Evolutionary conservation across 73 alveolate species (phyloP).

Genomic region (Paramecium octaurelia): DNA sequence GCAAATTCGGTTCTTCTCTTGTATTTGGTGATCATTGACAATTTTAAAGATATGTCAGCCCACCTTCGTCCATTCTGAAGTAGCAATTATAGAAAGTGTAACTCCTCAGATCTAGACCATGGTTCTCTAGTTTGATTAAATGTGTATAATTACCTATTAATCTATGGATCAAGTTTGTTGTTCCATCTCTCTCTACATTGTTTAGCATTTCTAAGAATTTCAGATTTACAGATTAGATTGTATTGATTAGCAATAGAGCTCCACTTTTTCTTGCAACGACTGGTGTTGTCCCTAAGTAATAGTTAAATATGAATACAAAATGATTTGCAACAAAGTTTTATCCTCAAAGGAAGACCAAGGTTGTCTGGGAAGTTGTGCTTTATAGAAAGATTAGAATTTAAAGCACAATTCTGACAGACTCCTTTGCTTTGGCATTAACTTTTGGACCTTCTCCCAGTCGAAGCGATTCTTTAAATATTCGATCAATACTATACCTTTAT

Average conservation of each 20-base stretch:
- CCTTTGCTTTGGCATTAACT: neutral
- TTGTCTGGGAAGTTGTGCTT: neutral
- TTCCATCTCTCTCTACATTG: constrained; percentile 92
- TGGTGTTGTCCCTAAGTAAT: neutral
- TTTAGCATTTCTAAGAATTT: constrained; percentile 58
- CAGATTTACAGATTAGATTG: neutral
- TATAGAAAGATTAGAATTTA: constrained; percentile 42
- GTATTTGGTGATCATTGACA: neutral
- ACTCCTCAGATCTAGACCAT: constrained; percentile 30
- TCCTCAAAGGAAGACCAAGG: constrained; percentile 45
- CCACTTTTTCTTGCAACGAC: constrained; percentile 32
- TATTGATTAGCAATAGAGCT: neutral
- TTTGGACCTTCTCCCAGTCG: constrained; percentile 23
- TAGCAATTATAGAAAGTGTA: constrained; percentile 3
- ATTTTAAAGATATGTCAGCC: constrained; percentile 45
- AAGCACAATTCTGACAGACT: constrained; percentile 22
- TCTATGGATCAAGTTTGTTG: constrained; percentile 83
- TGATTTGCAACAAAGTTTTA: neutral
- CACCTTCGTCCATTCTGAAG: constrained; percentile 41
- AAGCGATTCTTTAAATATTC: neutral
- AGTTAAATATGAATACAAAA: neutral
- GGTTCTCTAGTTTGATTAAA: neutral
- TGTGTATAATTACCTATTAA: constrained; percentile 52
- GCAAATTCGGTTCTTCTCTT: constrained; percentile 40
- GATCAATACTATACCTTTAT: neutral